Evolutionary conservation across 192 early-diverging fungal genomes (phyloP).

Genomic region (Umbelopsis isabellina): DNA sequence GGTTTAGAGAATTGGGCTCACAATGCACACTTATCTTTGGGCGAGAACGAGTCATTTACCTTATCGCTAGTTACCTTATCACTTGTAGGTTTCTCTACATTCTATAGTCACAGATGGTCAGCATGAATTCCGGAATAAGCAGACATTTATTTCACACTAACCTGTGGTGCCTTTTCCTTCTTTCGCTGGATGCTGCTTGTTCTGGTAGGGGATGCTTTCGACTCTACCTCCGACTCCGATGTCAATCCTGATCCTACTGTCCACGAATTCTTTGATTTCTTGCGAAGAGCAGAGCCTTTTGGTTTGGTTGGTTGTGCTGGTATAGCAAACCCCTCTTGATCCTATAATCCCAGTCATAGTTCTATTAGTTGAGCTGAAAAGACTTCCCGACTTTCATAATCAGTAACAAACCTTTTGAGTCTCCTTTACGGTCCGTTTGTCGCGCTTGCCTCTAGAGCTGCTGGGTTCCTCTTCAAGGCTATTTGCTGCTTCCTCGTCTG

Average conservation of each 20-base stretch:
- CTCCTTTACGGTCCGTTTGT: not conserved
- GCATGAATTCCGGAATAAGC: not conserved
- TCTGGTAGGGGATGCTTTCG: not conserved
- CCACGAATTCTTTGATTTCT: conserved; percentile 9
- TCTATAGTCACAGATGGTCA: not conserved
- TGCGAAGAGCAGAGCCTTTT: not conserved
- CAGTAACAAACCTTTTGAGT: not conserved
- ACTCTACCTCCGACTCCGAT: not conserved
- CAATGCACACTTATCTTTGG: not conserved
- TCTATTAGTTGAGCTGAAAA: not conserved
- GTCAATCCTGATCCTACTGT: conserved; percentile 14
- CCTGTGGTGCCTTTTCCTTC: not conserved
- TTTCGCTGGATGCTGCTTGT: not conserved
- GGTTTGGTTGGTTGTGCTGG: conserved; percentile 8
- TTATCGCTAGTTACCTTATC: not conserved
- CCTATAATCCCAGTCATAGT: not conserved
- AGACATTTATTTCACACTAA: not conserved
- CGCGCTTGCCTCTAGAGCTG: not conserved
- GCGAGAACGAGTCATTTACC: not conserved
- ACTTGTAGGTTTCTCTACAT: not conserved
- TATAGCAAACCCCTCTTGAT: conserved; percentile 12
- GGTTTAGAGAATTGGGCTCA: not conserved
- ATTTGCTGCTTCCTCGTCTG: conserved; percentile 18
- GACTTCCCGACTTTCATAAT: not conserved
- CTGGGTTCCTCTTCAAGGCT: conserved; percentile 7